Evolutionary conservation across 495 filamentous ascomycete genomes (phyloP), one percentile per base, ranked within the genome.

Genomic region (Daldinia bambusicola): DNA sequence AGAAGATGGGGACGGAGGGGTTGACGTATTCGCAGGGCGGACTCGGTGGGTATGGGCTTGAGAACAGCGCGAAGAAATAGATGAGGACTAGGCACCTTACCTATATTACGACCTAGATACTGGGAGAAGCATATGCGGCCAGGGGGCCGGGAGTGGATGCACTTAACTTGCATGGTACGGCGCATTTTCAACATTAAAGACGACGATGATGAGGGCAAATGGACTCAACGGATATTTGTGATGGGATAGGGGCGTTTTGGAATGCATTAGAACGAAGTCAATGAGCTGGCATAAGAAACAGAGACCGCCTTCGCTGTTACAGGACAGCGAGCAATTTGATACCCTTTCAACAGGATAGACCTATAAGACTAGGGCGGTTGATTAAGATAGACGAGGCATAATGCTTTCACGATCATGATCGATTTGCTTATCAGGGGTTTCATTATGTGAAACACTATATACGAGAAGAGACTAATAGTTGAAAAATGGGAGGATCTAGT

Each of bases 1-100:
- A 87, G 72, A 84, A 79, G 14, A 77, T 84, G 31, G 82, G 84
- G 0, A 85, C 84, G 20, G 87, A 95, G 81, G 92, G 88, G 2
- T 89, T 87, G 81, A 89, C 90, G 10, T 97, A 96, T 68, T 80
- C 82, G 61, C 86, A 84, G 10, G 86, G 88, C 4, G 93, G 91
- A 0, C 82, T 91, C 58, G 94, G 93, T 2, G 94, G 94, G 2
- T 97, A 97, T 83, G 94, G 94, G 4, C 78, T 87, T 43, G 92
- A 95, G 85, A 88, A 88, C 66, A 77, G 70, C 51, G 81, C 75
- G 64, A 5, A 40, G 62, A 66, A 71, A 55, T 69, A 63, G 43
- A 13, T 22, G 18, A 48, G 43, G 32, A 34, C 32, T n/a, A n/a
- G 26, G 26, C 26, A 26, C 26, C 26, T 26, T 26, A 26, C 26